A percentile compares a stretch with the other conserved stretches of the same genome.
These are phyloP conservation scores for Cadophora gregata DNA, from an alignment of 2,329 filamentous ascomycete genomes.

Conservation along the genomic window DNA sequence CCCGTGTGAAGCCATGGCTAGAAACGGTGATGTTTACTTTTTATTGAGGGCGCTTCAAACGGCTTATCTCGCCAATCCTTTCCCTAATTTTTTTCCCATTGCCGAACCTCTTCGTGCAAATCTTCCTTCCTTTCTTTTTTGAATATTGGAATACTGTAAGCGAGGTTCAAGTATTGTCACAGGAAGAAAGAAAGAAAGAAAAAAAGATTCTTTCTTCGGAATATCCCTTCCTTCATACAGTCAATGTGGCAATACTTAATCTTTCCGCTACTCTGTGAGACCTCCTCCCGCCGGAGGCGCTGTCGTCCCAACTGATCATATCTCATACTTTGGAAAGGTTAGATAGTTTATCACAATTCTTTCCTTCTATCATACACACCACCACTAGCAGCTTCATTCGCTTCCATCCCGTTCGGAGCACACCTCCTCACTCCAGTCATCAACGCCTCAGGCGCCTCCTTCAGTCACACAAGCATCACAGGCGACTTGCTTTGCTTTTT, in stretches of 20 bases:
- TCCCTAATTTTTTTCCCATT: neutral
- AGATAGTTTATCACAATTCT: neutral
- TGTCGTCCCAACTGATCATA: neutral
- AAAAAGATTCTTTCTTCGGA: neutral
- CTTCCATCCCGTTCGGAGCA: neutral
- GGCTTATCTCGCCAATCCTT: neutral
- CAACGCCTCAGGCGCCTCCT: slow-evolving; percentile 1
- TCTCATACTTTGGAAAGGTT: neutral
- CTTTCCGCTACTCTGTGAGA: no score
- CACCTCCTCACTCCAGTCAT: neutral
- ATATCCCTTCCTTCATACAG: neutral
- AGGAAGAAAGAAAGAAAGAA: neutral
- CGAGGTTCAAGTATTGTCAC: neutral
- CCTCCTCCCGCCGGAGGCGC: neutral
- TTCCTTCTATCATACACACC: neutral
- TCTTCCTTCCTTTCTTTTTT: neutral
- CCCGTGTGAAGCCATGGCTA: neutral
- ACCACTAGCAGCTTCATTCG: neutral
- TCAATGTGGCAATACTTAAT: neutral
- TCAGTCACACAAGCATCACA: neutral
- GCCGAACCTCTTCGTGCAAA: neutral
- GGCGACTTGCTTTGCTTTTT: neutral
- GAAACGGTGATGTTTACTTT: neutral
- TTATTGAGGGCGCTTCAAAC: neutral
- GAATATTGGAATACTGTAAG: no score